These are phyloP conservation scores for Pseudoperonospora humuli DNA, from an alignment of 352 stramenopile species.

Conservation along the genomic window DNA sequence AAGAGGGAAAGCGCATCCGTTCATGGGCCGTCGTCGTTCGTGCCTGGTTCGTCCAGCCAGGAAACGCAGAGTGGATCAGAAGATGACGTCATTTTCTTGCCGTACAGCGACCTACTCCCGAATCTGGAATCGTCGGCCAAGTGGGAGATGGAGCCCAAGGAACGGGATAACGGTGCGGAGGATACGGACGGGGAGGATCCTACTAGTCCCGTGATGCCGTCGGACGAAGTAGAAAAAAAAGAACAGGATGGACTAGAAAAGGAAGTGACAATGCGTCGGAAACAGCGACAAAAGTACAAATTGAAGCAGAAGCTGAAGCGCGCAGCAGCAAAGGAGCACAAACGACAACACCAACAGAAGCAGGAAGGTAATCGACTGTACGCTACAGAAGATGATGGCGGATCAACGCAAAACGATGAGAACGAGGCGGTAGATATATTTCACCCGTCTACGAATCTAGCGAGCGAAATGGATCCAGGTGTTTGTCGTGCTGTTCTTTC, in stretches of 20 bases:
- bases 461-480: slow-evolving; percentile 35
- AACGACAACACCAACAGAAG: slow-evolving; percentile 12
- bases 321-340: slow-evolving; percentile 12
- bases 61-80: slow-evolving; percentile 67
- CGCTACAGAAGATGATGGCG: slow-evolving; percentile 5
- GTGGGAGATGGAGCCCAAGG: slow-evolving; percentile 6
- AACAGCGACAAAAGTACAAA: slow-evolving; percentile 27
- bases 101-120: slow-evolving; percentile 18
- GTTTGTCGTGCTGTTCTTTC: slow-evolving; percentile 45
- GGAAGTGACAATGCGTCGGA: slow-evolving; percentile 3
- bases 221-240: slow-evolving; percentile 4
- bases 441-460: slow-evolving; percentile 31
- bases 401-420: slow-evolving; percentile 8
- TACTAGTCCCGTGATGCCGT: slow-evolving; percentile 9
- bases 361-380: slow-evolving; percentile 4
- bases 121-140: slow-evolving; percentile 7
- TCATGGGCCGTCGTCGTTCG: slow-evolving; percentile 4
- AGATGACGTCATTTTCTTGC: slow-evolving; percentile 34
- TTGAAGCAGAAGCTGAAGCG: slow-evolving; percentile 20
- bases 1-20: not conserved
- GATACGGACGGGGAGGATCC: slow-evolving; percentile 8
- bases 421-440: slow-evolving; percentile 26
- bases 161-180: slow-evolving; percentile 6
- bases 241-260: slow-evolving; percentile 13
- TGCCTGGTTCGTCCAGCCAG: slow-evolving; percentile 47